Base-by-base conservation (phyloP, 768 basidiomycete species). In the Calocybe indica region DNA sequence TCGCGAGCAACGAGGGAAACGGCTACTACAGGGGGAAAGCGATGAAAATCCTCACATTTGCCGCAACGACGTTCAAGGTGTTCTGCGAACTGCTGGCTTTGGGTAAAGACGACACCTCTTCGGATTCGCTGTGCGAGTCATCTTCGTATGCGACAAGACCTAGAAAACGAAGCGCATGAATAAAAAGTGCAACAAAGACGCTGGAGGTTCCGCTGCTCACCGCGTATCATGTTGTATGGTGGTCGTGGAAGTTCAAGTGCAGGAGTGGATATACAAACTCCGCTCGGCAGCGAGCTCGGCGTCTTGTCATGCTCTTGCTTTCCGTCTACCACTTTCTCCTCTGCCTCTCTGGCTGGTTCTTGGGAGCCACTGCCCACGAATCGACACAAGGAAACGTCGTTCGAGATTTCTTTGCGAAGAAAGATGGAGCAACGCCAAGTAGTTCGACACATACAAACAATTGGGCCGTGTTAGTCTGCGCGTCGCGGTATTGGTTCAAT, bases 401-500 rank as follows among this genome's bases (percentile, higher is more conserved):
- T 30, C 59, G 63, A 33, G 64, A 73, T 32, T 80, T 81, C 62
- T 78, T 80, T 56, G 62, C 57, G 6, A 62, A 67, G 44, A 67
- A 72, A 65, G 65, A 57, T 13, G 49, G 56, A 5, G 46, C 59
- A 8, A 60, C 58, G 4, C 52, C 52, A 32, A 61, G 52, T 31
- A 55, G 56, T 6, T 74, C 73, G 11, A 62, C 62, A 30, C 92
- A 96, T 61, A 96, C 95, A 5, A 99, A 98, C 61, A 98, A 98
- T 63, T 99, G 96, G 96, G 96, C 96, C 1, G 94, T 99, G 5
- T 72, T 98, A 33, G 94, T 98, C 4, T 94, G 89, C 57, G 78
- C 96, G 1, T 96, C 93, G 5, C 64, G 94, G 48, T 95, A 94
- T 62, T 97, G 94, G 94, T 99, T 99, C 75, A 99, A 99, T 62